Conservation (phyloP, 2,329 filamentous ascomycete genomes). For the Torrubiellomyces zombiae region DNA sequence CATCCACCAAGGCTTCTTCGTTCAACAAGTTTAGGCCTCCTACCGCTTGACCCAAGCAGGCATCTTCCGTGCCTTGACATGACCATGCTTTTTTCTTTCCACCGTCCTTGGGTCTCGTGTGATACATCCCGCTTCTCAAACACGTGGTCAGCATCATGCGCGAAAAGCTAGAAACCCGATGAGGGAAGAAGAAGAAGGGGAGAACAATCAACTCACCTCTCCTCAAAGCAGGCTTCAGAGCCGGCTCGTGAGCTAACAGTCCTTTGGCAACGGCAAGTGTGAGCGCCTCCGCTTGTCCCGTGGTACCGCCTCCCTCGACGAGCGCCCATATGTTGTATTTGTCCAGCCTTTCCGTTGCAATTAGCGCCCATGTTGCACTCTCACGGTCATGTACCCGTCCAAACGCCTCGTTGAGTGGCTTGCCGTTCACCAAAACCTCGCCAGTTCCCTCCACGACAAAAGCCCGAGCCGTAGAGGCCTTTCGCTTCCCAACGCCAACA, state of each 20-base stretch:
- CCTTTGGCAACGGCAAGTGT: slow-evolving; percentile 82
- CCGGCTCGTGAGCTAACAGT: slow-evolving; percentile 79
- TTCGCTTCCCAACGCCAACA: slow-evolving; percentile 68
- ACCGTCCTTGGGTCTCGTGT: slow-evolving; percentile 83
- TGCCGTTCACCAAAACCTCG: slow-evolving; percentile 79
- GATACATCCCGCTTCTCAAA: slow-evolving; percentile 63
- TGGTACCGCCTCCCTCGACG: slow-evolving; percentile 74
- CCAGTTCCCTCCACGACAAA: slow-evolving; percentile 87
- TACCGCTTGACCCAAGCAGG: slow-evolving; percentile 90
- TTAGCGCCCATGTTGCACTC: slow-evolving; percentile 82
- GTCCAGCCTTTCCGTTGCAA: slow-evolving; percentile 65
- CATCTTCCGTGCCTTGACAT: slow-evolving; percentile 94
- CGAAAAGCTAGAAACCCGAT: slow-evolving; percentile 11
- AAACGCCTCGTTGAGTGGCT: slow-evolving; percentile 67
- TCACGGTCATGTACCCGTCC: slow-evolving; percentile 83
- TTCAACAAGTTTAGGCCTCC: too few relatives aligned
- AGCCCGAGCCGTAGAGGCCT: slow-evolving; percentile 70
- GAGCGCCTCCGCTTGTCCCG: slow-evolving; percentile 88
- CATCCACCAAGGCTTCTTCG: too few relatives aligned
- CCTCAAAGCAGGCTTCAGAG: slow-evolving; percentile 70
- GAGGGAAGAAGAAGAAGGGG: slow-evolving; percentile 3
- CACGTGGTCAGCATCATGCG: too few relatives aligned
- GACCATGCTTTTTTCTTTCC: slow-evolving; percentile 95
- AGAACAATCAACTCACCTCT: too few relatives aligned
- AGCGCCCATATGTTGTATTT: slow-evolving; percentile 95